These are phyloP conservation scores for Fraxinus platypoda DNA, from an alignment of 305 asterid genomes.

Conservation along the genomic window DNA sequence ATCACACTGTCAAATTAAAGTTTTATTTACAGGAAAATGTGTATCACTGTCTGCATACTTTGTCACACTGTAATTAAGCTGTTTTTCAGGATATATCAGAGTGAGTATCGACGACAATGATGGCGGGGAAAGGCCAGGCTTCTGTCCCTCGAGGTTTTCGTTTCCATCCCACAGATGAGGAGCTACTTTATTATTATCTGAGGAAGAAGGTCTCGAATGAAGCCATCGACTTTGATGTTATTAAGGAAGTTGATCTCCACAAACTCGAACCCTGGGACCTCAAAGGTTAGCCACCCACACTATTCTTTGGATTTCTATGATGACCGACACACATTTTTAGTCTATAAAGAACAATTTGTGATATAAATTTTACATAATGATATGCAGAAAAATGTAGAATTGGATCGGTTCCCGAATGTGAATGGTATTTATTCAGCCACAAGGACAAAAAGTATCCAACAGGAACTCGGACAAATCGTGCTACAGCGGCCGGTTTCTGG, in stretches of 20 bases:
- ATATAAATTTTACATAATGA: no score
- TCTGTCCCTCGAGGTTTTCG: slow-evolving; percentile 83
- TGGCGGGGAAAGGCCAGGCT: slow-evolving; percentile 39
- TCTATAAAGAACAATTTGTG: no score
- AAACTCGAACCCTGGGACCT: slow-evolving; percentile 92
- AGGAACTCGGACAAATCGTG: slow-evolving; percentile 82
- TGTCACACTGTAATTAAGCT: neutral
- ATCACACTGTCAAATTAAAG: no score
- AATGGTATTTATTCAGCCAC: slow-evolving; percentile 91
- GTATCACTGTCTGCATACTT: no score
- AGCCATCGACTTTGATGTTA: slow-evolving; percentile 73
- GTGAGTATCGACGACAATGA: slow-evolving; percentile 25
- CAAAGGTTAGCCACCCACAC: slow-evolving; percentile 39
- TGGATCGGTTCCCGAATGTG: slow-evolving; percentile 81
- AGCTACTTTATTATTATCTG: slow-evolving; percentile 68
- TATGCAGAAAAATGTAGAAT: slow-evolving; percentile 73
- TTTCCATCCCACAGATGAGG: slow-evolving; percentile 85
- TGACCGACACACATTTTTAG: no score
- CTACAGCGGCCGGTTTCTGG: slow-evolving; percentile 82
- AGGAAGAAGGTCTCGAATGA: slow-evolving; percentile 75
- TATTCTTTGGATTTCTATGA: no score
- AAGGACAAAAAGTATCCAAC: slow-evolving; percentile 88
- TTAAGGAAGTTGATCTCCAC: slow-evolving; percentile 78
- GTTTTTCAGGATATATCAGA: slow-evolving; percentile 10
- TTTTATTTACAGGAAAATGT: neutral